A percentile compares a stretch with the other conserved stretches of the same genome.
These are phyloP conservation scores for Alternaria gaisen DNA, from an alignment of 2,329 filamentous ascomycete genomes.

Conservation along the genomic window DNA sequence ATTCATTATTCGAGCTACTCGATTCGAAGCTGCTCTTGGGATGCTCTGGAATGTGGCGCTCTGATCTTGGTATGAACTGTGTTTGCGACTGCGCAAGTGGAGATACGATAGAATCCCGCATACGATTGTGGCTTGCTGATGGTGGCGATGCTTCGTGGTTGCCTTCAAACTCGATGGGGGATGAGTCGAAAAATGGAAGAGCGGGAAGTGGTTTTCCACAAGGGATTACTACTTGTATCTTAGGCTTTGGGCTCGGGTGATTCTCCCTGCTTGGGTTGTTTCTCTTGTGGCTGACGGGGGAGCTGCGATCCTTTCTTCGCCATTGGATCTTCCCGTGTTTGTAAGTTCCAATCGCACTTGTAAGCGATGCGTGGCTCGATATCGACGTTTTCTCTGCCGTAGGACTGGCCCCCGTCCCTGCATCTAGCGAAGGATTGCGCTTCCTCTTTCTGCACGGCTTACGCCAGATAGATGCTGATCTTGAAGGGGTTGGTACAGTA, in stretches of 20 bases:
- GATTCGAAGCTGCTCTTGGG: slow-evolving; percentile 23
- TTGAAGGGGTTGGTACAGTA: slow-evolving; percentile 26
- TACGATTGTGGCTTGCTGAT: slow-evolving; percentile 32
- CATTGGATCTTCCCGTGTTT: slow-evolving; percentile 56
- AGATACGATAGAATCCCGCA: slow-evolving; percentile 44
- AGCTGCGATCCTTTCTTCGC: slow-evolving; percentile 34
- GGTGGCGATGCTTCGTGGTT: slow-evolving; percentile 45
- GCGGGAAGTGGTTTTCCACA: slow-evolving; percentile 42
- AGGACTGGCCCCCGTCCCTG: slow-evolving; percentile 22
- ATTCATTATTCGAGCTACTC: slow-evolving; percentile 50
- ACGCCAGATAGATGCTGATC: slow-evolving; percentile 23
- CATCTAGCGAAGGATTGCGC: slow-evolving; percentile 25
- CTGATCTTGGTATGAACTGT: slow-evolving; percentile 20
- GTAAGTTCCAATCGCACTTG: slow-evolving; percentile 55
- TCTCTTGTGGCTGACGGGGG: slow-evolving; percentile 13
- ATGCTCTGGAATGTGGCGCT: slow-evolving; percentile 19
- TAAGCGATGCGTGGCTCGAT: slow-evolving; percentile 31
- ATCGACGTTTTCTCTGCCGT: slow-evolving; percentile 36
- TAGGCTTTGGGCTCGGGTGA: slow-evolving; percentile 36
- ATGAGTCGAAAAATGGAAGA: slow-evolving; percentile 38
- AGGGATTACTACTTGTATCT: slow-evolving; percentile 52
- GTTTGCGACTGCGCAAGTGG: slow-evolving; percentile 34
- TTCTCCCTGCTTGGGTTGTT: slow-evolving; percentile 24
- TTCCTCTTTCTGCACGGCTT: slow-evolving; percentile 24
- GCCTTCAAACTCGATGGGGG: slow-evolving; percentile 29